Evolutionary conservation across 176 grass and related monocot genomes (phyloP).

Genomic region (Juncus effusus): DNA sequence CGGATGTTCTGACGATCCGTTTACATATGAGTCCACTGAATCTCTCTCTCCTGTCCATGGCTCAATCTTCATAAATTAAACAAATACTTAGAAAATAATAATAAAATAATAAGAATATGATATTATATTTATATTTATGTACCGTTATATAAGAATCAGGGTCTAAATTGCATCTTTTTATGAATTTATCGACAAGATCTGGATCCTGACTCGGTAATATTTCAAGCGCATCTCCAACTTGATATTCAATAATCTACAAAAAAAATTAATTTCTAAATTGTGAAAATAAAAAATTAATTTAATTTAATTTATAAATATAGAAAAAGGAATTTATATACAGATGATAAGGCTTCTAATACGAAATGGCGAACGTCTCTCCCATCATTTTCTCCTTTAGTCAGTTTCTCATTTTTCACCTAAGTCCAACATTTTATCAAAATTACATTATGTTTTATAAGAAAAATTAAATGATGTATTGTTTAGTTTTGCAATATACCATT

Average conservation of each 20-base stretch:
- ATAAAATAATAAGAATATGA: neutral
- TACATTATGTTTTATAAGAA: neutral
- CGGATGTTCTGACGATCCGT: conserved; percentile 28
- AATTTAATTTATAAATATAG: neutral
- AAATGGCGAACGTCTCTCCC: conserved; percentile 81
- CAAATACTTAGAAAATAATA: neutral
- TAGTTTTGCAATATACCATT: conserved; percentile 42
- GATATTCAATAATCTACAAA: conserved; percentile 65
- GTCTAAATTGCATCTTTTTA: conserved; percentile 78
- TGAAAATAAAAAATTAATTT: no score
- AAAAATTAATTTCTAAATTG: neutral
- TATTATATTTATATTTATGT: conserved; percentile 20
- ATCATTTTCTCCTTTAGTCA: conserved; percentile 43
- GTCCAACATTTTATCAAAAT: neutral
- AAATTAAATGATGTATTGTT: neutral
- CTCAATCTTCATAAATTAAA: conserved; percentile 25
- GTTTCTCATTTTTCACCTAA: conserved; percentile 35
- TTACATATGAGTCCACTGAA: conserved; percentile 36
- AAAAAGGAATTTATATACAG: conserved; percentile 38
- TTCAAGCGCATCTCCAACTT: conserved; percentile 66
- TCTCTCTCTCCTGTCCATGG: conserved; percentile 32
- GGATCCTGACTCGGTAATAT: conserved; percentile 75
- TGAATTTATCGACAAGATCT: conserved; percentile 65
- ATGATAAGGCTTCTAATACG: conserved; percentile 62
- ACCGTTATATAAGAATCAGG: conserved; percentile 82